Base-by-base conservation (phyloP, 140 eudicot species). In the Erigeron philadelphicus region DNA sequence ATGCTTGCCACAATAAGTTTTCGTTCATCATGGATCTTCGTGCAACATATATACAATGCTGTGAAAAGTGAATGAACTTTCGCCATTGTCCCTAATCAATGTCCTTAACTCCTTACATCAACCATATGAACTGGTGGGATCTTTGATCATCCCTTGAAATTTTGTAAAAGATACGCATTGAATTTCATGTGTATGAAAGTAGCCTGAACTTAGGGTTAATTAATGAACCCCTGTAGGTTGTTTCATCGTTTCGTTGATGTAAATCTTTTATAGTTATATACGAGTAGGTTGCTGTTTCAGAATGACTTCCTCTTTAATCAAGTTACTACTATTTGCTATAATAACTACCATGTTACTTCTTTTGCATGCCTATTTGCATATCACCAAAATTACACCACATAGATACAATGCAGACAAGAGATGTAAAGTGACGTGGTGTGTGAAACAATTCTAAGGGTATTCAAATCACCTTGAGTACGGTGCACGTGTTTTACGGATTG, bases 1-100 rank as follows among this genome's bases (percentile, higher is more conserved):
- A 84, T 88, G 85, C 96, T 88, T 3, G 89, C 90, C 7, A 78
- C 95, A 23, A 57, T 92, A 52, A 80, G 95, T 73, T 88, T 86
- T 61, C 77, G 79, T 16, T 82, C 89, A 64, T 92, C 98, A 2
- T 79, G 86, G 83, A 61, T 88, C 63, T 92, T 88, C 31, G 83
- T 88, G 50, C 87, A 78, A 40, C 96, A 60, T 76, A 79, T 92
- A 40, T 88, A 79, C 71, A 76, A 76, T 75, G 87, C 92, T 57
- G 77, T 86, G 43, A 92, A 92, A 82, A 88, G 85, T 21, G 98
- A 92, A 78, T 92, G 75, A 88, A 45, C 16, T 46, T 70, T 19
- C 50, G 64, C 65, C 19, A 19, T 71, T 31, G 46, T 40, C 64
- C 63, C 10, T 19, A 18, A 53, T 15, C 5, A 50, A 31, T 2